Evolutionary conservation across 768 basidiomycete genomes (phyloP), one percentile per base, ranked within the genome.

Genomic region (Hypholoma fasciculare): DNA sequence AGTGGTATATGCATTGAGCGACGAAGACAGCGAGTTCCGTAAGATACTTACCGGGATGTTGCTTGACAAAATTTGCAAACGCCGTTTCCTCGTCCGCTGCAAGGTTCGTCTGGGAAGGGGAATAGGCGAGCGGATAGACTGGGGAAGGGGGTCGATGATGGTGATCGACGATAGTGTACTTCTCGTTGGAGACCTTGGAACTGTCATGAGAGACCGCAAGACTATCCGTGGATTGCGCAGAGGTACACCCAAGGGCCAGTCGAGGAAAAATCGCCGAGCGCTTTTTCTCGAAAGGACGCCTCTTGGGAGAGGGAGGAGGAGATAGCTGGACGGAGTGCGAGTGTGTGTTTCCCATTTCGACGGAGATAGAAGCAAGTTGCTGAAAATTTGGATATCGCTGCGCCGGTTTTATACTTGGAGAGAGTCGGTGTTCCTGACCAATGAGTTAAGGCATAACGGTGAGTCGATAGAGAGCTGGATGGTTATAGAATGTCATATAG

Each of bases 11-110:
- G 46, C 20, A 54, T 17, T 49, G 8, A 19, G 30, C 30, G 30
- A 52, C 36, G n/a, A 47, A 17, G 23, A 13, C 26, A 34, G 11
- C 46, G 40, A 42, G 49, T 14, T 34, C 12, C 4, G 7, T 36
- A 34, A 48, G 30, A 13, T 44, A 54, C 65, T 44, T 61, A 75
- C 75, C 76, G 49, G 76, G 77, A 58, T 70, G 76, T 42, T 73
- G 71, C n/a, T 61, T 66, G 39, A 83, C 72, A 71, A 88, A 90
- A 16, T 69, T 67, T 17, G 74, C 68, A 67, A 83, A 86, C 17
- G 82, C 79, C 34, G 64, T 62, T 23, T 73, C 69, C 6, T 76
- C 75, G 55, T 75, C 75, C 55, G 67, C 58, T 57, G 58, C 60
- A 62, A 65, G 23, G 54, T 66, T 50, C 52, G 75, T 56, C 36